These are phyloP conservation scores for Akanthomyces muscarius DNA, from an alignment of 2,329 filamentous ascomycete species.

Conservation along the genomic window DNA sequence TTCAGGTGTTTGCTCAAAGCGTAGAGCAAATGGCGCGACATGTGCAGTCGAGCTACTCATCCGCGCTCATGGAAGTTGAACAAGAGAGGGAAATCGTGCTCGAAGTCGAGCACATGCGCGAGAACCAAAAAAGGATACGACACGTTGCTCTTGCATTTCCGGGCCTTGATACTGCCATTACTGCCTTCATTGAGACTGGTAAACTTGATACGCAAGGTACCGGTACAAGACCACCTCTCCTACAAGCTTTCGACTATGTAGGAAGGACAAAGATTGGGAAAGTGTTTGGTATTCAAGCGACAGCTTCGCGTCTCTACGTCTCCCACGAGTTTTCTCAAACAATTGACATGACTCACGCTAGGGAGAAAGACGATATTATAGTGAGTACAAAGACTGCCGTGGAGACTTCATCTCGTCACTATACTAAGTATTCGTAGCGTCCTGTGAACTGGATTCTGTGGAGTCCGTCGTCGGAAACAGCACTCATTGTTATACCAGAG, in stretches of 20 bases:
- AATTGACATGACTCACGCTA: not conserved
- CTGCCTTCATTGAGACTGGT: not conserved
- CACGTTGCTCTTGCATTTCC: constrained; percentile 39
- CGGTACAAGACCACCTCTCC: not conserved
- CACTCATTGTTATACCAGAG: constrained; percentile 57
- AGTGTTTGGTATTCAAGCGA: not conserved
- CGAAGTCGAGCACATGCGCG: constrained; percentile 54
- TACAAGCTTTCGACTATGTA: constrained; percentile 7
- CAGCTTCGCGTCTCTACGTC: not conserved
- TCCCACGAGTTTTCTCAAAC: constrained; percentile 1
- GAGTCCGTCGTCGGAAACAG: constrained; percentile 42
- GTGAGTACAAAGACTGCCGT: not conserved
- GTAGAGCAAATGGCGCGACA: not conserved
- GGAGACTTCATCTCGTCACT: too few species aligned
- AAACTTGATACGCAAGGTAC: not conserved
- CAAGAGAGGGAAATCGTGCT: constrained; percentile 57
- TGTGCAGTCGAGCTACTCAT: constrained; percentile 30
- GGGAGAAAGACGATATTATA: not conserved
- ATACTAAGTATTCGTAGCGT: constrained; percentile 29
- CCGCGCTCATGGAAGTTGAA: constrained; percentile 56
- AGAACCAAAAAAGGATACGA: constrained; percentile 44
- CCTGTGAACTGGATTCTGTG: constrained; percentile 61
- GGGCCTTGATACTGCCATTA: constrained; percentile 22
- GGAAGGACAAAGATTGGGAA: not conserved
- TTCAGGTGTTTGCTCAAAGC: not conserved